These are phyloP conservation scores for Rubia occidens DNA, from an alignment of 305 asterid genomes.

Conservation along the genomic window DNA sequence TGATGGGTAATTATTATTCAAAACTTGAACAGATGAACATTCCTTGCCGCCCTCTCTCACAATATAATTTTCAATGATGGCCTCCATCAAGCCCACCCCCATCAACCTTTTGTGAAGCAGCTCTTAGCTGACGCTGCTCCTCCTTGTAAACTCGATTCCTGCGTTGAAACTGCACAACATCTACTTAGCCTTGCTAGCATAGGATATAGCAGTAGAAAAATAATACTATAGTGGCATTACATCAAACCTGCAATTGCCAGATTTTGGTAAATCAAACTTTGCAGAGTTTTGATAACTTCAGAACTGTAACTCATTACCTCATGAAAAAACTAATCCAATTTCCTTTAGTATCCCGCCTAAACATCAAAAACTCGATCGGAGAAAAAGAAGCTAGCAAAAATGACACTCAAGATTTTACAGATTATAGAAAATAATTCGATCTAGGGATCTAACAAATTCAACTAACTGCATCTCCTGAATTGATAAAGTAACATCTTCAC, in stretches of 20 bases:
- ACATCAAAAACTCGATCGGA: not conserved
- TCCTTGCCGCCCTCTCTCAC: constrained; percentile 1
- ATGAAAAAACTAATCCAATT: not conserved
- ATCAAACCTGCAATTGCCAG: not conserved
- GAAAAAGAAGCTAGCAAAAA: not conserved
- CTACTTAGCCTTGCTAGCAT: not conserved
- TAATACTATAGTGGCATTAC: not conserved
- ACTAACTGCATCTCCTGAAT: not conserved
- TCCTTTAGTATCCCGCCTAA: not conserved
- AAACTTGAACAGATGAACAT: constrained; percentile 5
- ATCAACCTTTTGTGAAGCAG: constrained; percentile 56
- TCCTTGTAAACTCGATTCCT: constrained; percentile 94
- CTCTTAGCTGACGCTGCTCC: constrained; percentile 93
- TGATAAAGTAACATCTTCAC: not conserved
- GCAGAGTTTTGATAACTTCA: not conserved
- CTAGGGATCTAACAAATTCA: not conserved
- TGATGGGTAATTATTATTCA: constrained; percentile 20
- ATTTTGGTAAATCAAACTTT: not conserved
- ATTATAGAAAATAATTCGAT: not conserved
- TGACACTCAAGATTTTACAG: not conserved
- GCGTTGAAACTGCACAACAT: constrained; percentile 59
- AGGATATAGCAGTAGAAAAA: not conserved
- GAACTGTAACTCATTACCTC: not conserved
- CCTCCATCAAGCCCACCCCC: constrained; percentile 46
- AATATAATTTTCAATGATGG: constrained; percentile 42